Evolutionary conservation across 2,329 filamentous ascomycete species (phyloP).

Genomic region (Bipolaris victoriae): DNA sequence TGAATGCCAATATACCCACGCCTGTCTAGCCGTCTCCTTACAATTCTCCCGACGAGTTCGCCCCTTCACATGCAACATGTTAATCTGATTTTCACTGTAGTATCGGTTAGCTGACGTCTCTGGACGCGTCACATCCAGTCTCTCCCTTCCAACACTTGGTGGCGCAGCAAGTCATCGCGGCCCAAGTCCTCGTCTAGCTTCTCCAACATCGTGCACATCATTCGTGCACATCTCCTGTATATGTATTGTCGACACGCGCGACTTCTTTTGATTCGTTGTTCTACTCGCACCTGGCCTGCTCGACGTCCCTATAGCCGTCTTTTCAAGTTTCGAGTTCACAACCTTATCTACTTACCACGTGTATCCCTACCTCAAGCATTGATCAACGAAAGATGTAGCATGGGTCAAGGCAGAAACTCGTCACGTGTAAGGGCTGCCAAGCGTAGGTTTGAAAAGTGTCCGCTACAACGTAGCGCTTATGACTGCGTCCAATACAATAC

Average conservation of each 20-base stretch:
- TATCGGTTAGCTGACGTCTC: slow-evolving; percentile 11
- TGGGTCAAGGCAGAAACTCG: background rate
- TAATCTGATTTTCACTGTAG: background rate
- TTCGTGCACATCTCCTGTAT: background rate
- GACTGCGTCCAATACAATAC: too few species aligned
- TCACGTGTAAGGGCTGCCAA: background rate
- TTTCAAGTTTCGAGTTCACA: too few species aligned
- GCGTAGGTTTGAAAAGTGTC: background rate
- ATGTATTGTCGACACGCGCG: too few species aligned
- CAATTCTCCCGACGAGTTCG: background rate
- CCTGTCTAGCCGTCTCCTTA: background rate
- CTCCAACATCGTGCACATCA: background rate
- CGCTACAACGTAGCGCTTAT: too few species aligned
- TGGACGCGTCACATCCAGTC: slow-evolving; percentile 8
- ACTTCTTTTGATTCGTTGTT: too few species aligned
- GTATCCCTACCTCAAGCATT: too few species aligned
- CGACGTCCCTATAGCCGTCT: too few species aligned
- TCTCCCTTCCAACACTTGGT: slow-evolving; percentile 1
- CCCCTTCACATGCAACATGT: slow-evolving; percentile 15
- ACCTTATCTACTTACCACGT: too few species aligned
- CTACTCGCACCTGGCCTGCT: too few species aligned
- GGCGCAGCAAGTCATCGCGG: background rate
- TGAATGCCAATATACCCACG: background rate
- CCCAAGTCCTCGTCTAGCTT: background rate
- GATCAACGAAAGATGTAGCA: background rate